phyloP scores from a whole-genome alignment of 495 filamentous ascomycete species.

The Penicillium diatomitis region DNA sequence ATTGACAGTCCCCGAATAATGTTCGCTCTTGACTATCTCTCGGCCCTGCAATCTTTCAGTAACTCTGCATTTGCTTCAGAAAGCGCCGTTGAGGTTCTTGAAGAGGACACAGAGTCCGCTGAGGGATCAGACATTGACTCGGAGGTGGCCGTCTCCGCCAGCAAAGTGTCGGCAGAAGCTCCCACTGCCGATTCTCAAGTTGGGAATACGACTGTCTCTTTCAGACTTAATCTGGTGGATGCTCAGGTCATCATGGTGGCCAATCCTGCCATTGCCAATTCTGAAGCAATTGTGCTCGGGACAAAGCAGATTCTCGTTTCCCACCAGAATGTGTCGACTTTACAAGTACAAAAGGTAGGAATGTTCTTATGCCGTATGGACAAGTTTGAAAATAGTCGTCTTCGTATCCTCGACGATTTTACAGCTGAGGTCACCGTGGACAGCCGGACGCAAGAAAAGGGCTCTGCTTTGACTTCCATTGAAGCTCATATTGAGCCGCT shows the following conservation, averaged over 20 bases:
- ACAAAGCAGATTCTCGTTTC: slow-evolving; percentile 90
- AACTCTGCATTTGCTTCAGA: slow-evolving; percentile 58
- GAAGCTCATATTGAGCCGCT: slow-evolving; percentile 83
- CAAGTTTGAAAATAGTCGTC: slow-evolving; percentile 73
- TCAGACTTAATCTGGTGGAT: slow-evolving; percentile 88
- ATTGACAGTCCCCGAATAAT: slow-evolving; percentile 93
- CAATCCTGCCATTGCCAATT: slow-evolving; percentile 79
- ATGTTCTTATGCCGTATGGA: slow-evolving; percentile 99
- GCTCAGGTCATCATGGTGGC: slow-evolving; percentile 93
- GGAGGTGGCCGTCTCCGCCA: slow-evolving; percentile 25
- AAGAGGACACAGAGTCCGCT: slow-evolving; percentile 48
- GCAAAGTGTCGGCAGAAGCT: slow-evolving; percentile 19
- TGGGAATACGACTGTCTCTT: slow-evolving; percentile 65
- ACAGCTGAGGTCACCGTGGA: slow-evolving; percentile 85
- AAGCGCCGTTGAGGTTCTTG: slow-evolving; percentile 31
- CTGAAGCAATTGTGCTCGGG: slow-evolving; percentile 90
- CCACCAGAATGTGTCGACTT: slow-evolving; percentile 84
- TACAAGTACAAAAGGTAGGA: slow-evolving; percentile 85
- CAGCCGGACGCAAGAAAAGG: slow-evolving; percentile 56
- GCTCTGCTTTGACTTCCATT: slow-evolving; percentile 64
- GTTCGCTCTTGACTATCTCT: slow-evolving; percentile 88
- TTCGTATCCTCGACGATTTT: slow-evolving; percentile 93
- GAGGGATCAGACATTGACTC: slow-evolving; percentile 55
- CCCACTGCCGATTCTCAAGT: slow-evolving; percentile 23
- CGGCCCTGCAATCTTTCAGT: slow-evolving; percentile 77